phyloP scores from a whole-genome alignment of 2,329 filamentous ascomycete species.

The Leptoxyphium fumago region DNA sequence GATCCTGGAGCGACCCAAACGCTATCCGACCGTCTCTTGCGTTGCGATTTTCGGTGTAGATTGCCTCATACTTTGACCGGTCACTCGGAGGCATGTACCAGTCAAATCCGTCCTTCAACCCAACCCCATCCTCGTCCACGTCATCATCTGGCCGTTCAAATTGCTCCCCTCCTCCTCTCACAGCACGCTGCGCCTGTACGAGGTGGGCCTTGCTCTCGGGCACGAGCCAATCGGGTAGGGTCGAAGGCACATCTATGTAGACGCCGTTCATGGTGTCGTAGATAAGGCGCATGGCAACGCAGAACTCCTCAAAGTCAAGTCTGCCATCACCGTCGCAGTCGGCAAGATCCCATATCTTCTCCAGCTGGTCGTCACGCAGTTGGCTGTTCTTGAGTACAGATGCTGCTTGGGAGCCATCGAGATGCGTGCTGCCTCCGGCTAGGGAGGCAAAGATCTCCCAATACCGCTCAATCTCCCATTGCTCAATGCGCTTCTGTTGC shows the following conservation, averaged over 20 bases:
- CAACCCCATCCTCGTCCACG: constrained; percentile 58
- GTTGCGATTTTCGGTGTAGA: constrained; percentile 86
- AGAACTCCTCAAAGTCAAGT: constrained; percentile 98
- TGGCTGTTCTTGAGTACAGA: constrained; percentile 60
- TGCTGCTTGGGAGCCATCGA: constrained; percentile 56
- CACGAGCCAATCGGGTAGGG: constrained; percentile 88
- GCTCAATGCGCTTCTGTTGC: constrained; percentile 44
- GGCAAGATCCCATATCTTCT: constrained; percentile 90
- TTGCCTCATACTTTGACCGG: constrained; percentile 90
- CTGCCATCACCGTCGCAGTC: constrained; percentile 97
- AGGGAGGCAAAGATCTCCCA: constrained; percentile 67
- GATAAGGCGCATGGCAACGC: constrained; percentile 94
- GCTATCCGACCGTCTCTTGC: constrained; percentile 54
- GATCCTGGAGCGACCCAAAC: constrained; percentile 65
- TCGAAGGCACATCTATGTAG: constrained; percentile 72
- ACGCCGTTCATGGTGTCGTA: constrained; percentile 96
- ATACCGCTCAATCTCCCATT: constrained; percentile 62
- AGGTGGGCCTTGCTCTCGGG: constrained; percentile 89
- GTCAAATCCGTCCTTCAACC: constrained; percentile 91
- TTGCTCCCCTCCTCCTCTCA: constrained; percentile 63
- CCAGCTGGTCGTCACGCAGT: constrained; percentile 69
- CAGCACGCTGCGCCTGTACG: constrained; percentile 65
- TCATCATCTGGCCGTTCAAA: constrained; percentile 73
- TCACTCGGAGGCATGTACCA: constrained; percentile 97
- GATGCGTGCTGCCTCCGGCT: constrained; percentile 46